Percentiles rank a stretch among this genome's conserved stretches.
Evolutionary conservation across 768 basidiomycete species (phyloP).

Genomic region (Cystofilobasidium bisporidii): DNA sequence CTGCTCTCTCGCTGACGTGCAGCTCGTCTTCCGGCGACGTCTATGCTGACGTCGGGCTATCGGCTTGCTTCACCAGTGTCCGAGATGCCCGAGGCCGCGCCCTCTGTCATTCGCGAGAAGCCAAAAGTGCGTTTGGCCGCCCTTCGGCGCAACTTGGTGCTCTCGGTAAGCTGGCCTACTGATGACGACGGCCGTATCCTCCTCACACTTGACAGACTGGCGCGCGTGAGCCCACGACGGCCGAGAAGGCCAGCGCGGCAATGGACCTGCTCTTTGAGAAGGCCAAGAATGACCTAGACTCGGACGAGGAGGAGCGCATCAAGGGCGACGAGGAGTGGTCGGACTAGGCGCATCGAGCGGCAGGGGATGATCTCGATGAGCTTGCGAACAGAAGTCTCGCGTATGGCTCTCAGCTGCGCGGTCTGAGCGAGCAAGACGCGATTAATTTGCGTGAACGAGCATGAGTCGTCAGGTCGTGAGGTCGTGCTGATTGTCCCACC

Average conservation of each 20-base stretch:
- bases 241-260: slow-evolving; percentile 36
- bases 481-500: background rate
- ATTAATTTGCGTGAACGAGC: background rate
- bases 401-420: too few species aligned
- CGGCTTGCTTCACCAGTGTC: slow-evolving; percentile 39
- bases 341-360: background rate
- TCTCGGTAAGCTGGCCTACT: background rate
- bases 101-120: slow-evolving; percentile 31
- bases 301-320: slow-evolving; percentile 21
- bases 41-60: too few species aligned
- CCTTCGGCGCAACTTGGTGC: too few species aligned
- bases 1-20: too few species aligned
- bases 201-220: slow-evolving; percentile 27
- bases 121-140: slow-evolving; percentile 27
- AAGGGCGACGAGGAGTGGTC: slow-evolving; percentile 28
- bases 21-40: background rate
- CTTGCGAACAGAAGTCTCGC: background rate
- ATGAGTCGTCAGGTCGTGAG: background rate
- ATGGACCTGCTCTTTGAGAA: slow-evolving; percentile 40
- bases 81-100: slow-evolving; percentile 36
- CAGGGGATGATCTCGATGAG: background rate
- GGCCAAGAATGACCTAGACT: slow-evolving; percentile 32
- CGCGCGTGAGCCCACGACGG: slow-evolving; percentile 36
- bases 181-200: background rate
- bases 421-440: too few species aligned